phyloP scores from a whole-genome alignment of 208 protist species.

The Zelonia costaricensis region DNA sequence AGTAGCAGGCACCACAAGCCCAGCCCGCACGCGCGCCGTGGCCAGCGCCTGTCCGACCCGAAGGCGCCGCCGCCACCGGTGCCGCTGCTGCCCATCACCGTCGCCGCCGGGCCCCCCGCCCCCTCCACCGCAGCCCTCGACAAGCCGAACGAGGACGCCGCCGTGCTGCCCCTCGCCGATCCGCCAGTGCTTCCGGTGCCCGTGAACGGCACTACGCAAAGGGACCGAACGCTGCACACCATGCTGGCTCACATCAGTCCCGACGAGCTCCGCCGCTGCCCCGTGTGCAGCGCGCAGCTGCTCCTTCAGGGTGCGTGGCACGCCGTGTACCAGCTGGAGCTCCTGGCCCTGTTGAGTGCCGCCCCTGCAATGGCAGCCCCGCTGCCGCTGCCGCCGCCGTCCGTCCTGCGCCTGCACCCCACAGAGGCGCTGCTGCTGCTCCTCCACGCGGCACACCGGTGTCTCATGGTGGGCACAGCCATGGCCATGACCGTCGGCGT shows the following conservation, averaged over 20 bases:
- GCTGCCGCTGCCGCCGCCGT: constrained; percentile 21
- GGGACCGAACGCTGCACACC: constrained; percentile 18
- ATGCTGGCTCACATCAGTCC: constrained; percentile 19
- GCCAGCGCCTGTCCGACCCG: too few species aligned
- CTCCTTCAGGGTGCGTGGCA: constrained; percentile 41
- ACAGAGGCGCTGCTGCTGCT: constrained; percentile 23
- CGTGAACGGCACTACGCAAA: constrained; percentile 9
- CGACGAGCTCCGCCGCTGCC: constrained; percentile 28
- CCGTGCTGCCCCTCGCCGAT: too few species aligned
- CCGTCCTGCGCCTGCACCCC: constrained; percentile 24
- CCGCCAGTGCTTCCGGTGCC: constrained; percentile 11
- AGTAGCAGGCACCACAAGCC: too few species aligned
- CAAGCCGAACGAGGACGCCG: not conserved
- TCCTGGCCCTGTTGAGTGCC: constrained; percentile 44
- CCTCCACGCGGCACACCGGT: constrained; percentile 22
- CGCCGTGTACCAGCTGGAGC: constrained; percentile 41
- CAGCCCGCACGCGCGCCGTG: too few species aligned
- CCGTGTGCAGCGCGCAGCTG: constrained; percentile 54
- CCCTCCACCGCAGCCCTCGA: not conserved
- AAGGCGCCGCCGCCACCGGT: too few species aligned
- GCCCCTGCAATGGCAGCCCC: constrained; percentile 27
- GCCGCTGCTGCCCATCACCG: too few species aligned
- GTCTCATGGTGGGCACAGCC: constrained; percentile 11
- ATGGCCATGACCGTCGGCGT: constrained; percentile 10
- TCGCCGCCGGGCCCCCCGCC: too few species aligned